Evolutionary conservation across 352 stramenopile species (phyloP), one percentile per base, ranked within the genome.

Genomic region (Chloridella minuta): DNA sequence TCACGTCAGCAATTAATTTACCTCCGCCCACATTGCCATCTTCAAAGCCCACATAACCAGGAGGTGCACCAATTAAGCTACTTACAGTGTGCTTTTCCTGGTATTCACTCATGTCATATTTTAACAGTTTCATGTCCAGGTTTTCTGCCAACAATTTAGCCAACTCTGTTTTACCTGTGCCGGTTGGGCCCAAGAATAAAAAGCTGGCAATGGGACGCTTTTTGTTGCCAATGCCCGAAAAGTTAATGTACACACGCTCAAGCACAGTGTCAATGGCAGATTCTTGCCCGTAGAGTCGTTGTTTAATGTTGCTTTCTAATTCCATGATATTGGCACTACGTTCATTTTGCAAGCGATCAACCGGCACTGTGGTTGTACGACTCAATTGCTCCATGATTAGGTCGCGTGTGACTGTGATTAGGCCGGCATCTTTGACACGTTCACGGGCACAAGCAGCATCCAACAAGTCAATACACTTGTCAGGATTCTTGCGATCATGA

Each of bases 51-150:
- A 98, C 90, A 88, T 98, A 98, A 52, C 95, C 95, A 25, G 95
- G 95, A 0, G 95, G 94, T 0, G 93, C 90, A 21, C 95, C 95
- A 51, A 98, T 94, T 22, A 98, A 88, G 10, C 94, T 88, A 16
- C 91, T 90, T 0, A 98, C 94, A 0, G 92, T 95, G 88, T 98
- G 93, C 86, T 96, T 91, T 89, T 98, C 95, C 90, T 97, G 97
- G 89, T 98, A 98, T 89, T 98, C 95, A 80, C 90, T 95, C 95
- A 98, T 98, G 87, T 98, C 95, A 87, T 98, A 96, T 25, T 95
- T 91, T 22, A 97, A 90, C 89, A 98, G 93, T 88, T 94, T 90
- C 88, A 96, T 95, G 80, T 97, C 93, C 23, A 95, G 91, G 88
- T 98, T 93, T 83, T 91, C 91, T 52, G 95, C 95, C 23, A 98